phyloP scores from a whole-genome alignment of 1,139 yeast species.

The Saccharomyces hybrid region DNA sequence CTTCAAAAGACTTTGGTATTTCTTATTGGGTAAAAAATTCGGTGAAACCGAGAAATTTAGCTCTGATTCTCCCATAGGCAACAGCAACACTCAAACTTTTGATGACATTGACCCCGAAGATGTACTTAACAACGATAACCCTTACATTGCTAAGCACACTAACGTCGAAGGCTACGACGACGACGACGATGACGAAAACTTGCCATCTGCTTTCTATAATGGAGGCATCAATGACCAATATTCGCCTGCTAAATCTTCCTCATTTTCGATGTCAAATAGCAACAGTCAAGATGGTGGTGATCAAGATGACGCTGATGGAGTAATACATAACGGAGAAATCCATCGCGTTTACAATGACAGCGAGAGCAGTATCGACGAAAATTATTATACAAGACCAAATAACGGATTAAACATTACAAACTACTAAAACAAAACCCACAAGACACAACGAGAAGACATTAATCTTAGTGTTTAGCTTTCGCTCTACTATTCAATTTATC shows the following conservation, averaged over 20 bases:
- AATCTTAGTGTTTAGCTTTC: background rate
- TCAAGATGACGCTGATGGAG: background rate
- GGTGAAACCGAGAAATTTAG: constrained; percentile 2
- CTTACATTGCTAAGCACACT: background rate
- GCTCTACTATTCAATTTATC: background rate
- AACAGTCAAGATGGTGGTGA: background rate
- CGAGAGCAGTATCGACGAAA: background rate
- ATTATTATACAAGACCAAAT: background rate
- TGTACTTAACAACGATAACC: background rate
- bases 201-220: background rate
- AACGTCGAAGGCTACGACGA: background rate
- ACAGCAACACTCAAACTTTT: background rate
- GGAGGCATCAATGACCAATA: background rate
- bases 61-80: constrained; percentile 3
- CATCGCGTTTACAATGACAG: background rate
- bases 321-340: background rate
- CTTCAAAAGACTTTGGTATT: constrained; percentile 3
- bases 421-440: background rate
- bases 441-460: too few relatives aligned
- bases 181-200: constrained; percentile 2
- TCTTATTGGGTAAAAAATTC: constrained; percentile 2
- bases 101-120: background rate
- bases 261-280: background rate
- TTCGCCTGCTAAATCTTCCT: background rate
- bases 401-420: background rate